Evolutionary conservation across 495 filamentous ascomycete genomes (phyloP).

Genomic region (Lichina pygmaea): DNA sequence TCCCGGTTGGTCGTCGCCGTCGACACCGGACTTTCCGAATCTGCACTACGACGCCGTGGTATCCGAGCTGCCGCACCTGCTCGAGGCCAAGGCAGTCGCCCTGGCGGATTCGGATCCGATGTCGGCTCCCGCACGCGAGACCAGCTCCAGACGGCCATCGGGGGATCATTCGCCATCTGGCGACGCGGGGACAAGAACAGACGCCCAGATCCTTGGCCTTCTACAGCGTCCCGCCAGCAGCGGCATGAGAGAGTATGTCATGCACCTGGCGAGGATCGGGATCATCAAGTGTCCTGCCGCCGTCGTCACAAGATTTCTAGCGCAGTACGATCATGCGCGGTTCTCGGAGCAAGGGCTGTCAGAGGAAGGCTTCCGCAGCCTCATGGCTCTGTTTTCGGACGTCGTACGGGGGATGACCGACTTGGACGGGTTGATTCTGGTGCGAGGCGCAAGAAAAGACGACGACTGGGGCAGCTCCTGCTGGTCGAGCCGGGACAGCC

Average conservation of each 20-base stretch:
- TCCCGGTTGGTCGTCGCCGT: conserved; percentile 68
- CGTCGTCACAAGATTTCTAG: conserved; percentile 34
- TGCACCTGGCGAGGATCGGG: conserved; percentile 35
- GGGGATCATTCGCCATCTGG: conserved; percentile 7
- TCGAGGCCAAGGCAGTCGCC: conserved; percentile 77
- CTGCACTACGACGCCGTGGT: conserved; percentile 64
- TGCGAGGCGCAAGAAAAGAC: no score
- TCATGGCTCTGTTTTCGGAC: conserved; percentile 77
- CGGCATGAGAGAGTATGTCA: conserved; percentile 60
- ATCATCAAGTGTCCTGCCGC: conserved; percentile 28
- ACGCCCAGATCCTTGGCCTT: conserved; percentile 28
- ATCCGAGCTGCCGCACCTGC: conserved; percentile 63
- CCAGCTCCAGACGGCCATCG: not conserved
- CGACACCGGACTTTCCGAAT: conserved; percentile 42
- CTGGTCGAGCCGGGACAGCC: no score
- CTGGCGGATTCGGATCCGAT: conserved; percentile 38
- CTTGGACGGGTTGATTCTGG: conserved; percentile 12
- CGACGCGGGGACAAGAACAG: conserved; percentile 1
- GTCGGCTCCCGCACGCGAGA: not conserved
- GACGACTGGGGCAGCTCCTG: no score
- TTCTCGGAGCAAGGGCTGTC: conserved; percentile 36
- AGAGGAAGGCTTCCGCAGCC: conserved; percentile 42
- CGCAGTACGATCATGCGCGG: conserved; percentile 55
- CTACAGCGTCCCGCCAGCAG: conserved; percentile 44
- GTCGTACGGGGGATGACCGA: conserved; percentile 50